A percentile compares a stretch with the other conserved stretches of the same genome.
Evolutionary conservation across 306 rosid species (phyloP).

Genomic region (Geum urbanum): DNA sequence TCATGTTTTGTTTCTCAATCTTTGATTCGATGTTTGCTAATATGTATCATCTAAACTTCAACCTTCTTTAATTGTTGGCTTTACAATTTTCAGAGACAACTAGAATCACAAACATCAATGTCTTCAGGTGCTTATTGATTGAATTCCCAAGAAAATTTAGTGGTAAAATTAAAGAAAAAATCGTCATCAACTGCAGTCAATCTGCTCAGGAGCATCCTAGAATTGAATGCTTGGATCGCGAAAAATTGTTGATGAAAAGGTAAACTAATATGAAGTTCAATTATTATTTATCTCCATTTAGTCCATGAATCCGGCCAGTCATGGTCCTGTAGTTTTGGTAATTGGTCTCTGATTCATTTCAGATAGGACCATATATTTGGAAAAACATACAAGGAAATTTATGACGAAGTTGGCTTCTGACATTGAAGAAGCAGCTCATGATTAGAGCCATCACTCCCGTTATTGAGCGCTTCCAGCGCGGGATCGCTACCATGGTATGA

Average conservation of each 20-base stretch:
- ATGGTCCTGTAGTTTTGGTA: not conserved
- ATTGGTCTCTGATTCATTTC: slow-evolving; percentile 20
- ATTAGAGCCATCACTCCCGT: too few relatives aligned
- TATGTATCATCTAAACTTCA: too few relatives aligned
- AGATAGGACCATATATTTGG: slow-evolving; percentile 76
- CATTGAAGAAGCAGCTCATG: too few relatives aligned
- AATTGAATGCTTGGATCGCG: slow-evolving; percentile 85
- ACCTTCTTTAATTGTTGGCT: too few relatives aligned
- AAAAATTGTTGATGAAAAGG: slow-evolving; percentile 56
- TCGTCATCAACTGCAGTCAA: slow-evolving; percentile 38
- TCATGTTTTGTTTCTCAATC: too few relatives aligned
- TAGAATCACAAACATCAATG: too few relatives aligned
- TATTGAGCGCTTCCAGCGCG: too few relatives aligned
- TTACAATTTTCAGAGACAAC: too few relatives aligned
- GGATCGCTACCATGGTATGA: too few relatives aligned
- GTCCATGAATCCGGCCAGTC: not conserved
- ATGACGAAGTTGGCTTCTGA: slow-evolving; percentile 42
- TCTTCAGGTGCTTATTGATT: too few relatives aligned
- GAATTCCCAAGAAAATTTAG: not conserved
- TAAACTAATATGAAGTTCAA: slow-evolving; percentile 17
- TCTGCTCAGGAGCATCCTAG: slow-evolving; percentile 47
- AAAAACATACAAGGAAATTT: slow-evolving; percentile 72
- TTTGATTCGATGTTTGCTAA: too few relatives aligned
- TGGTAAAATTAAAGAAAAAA: not conserved
- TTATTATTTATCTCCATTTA: not conserved